Conservation (phyloP, 208 protist species). For the Leptomonas pyrrhocoris region DNA sequence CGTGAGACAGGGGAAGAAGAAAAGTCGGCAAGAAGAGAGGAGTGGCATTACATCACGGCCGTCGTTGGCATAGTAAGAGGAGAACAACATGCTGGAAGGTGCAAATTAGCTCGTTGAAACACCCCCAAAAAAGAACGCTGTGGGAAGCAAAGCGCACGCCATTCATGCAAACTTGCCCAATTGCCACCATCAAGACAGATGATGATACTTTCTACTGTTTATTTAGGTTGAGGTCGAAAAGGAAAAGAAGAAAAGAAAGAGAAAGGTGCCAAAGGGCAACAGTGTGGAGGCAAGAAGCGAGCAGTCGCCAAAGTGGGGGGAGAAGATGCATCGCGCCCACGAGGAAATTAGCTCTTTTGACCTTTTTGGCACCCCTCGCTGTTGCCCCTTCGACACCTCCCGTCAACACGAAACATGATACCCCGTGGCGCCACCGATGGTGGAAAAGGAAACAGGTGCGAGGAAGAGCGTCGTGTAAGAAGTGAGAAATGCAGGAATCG, state of each 20-base stretch:
- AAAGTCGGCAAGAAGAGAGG: too few species aligned
- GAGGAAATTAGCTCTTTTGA: background rate
- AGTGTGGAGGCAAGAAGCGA: background rate
- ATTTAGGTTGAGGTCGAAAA: slow-evolving; percentile 7
- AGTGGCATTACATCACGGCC: too few species aligned
- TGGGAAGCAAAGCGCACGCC: too few species aligned
- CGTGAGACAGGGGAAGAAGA: too few species aligned
- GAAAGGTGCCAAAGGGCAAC: background rate
- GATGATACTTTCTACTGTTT: background rate
- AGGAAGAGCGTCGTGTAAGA: background rate
- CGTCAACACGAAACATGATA: slow-evolving; percentile 21
- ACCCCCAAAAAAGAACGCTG: too few species aligned
- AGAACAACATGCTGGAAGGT: too few species aligned
- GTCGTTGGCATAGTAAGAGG: too few species aligned
- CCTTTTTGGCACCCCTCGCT: background rate
- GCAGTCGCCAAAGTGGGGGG: background rate
- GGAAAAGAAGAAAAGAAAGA: slow-evolving; percentile 2
- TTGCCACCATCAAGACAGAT: too few species aligned
- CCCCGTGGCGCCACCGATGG: background rate
- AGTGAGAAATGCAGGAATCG: too few species aligned
- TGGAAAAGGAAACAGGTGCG: background rate
- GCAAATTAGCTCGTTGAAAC: too few species aligned
- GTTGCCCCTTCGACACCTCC: background rate
- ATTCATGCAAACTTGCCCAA: too few species aligned
- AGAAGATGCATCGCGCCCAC: background rate